Evolutionary conservation across 2,329 filamentous ascomycete species (phyloP), one percentile per base, ranked within the genome.

Genomic region (Uncinocarpus reesii): DNA sequence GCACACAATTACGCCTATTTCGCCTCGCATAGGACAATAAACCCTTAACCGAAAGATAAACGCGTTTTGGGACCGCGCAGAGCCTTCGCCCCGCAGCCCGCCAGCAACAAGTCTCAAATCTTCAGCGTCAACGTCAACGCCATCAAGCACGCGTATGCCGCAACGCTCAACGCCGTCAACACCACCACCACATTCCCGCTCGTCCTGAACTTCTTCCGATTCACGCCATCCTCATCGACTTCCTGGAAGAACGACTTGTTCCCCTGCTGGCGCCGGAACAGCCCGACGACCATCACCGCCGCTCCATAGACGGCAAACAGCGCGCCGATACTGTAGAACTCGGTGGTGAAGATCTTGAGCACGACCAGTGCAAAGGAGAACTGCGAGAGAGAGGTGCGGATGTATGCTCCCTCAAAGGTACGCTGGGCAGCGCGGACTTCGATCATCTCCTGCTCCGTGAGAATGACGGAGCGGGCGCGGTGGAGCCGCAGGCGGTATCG

Each of bases 251-350:
- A 96, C 67, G 96, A 90, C 55, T 81, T 79, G 62, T 96, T 95
- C 49, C 92, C 89, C 67, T 95, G 86, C 62, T 89, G 86, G 47
- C 92, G 80, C 50, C 92, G 78, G 67, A 93, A 93, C 47, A 87
- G 72, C 58, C 87, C 84, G 51, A 93, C 86, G 21, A 86, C 73
- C 61, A 96, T 72, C 41, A 98, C 78, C 5, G 86, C 86, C 2
- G 83, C 81, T 10, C 90, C 92, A 62, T 96, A 96, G 42, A 87
- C 81, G 36, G 92, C 89, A 63, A 95, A 95, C 26, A 98, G 74
- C 5, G 92, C 92, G n/a, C 92, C 92, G 54, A 95, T 95, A 57
- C 84, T 81, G 69, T 96, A 96, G 72, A 98, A 96, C 63, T 96
- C 92, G 45, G 82, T 78, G 7, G 88, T 95, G 71, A 98, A 96